phyloP scores from a whole-genome alignment of 2,329 filamentous ascomycete species.

The Dothidotthia symphoricarpi region DNA sequence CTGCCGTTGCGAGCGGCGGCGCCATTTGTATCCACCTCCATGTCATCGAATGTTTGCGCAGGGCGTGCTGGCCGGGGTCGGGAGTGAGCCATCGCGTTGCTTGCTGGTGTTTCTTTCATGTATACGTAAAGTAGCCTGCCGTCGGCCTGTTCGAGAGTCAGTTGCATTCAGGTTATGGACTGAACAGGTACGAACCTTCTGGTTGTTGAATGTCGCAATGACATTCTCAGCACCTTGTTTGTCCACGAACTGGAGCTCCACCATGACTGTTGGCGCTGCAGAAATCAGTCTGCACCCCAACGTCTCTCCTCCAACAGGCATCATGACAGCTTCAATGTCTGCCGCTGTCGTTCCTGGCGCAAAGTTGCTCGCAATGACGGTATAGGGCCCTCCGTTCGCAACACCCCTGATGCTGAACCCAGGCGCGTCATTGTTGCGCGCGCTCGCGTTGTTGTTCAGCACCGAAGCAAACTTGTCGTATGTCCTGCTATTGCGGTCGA shows the following conservation, averaged over 20 bases:
- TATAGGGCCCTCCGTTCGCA: slow-evolving; percentile 64
- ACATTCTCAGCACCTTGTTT: slow-evolving; percentile 72
- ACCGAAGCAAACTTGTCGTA: slow-evolving; percentile 44
- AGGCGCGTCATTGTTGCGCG: slow-evolving; percentile 32
- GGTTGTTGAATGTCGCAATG: slow-evolving; percentile 73
- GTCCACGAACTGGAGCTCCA: slow-evolving; percentile 72
- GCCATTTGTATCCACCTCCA: slow-evolving; percentile 45
- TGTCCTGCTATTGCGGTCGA: slow-evolving; percentile 45
- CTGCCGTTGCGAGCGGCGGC: slow-evolving; percentile 32
- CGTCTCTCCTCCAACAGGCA: slow-evolving; percentile 65
- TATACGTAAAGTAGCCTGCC: slow-evolving; percentile 72
- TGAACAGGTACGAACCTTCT: slow-evolving; percentile 60
- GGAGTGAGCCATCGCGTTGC: slow-evolving; percentile 32
- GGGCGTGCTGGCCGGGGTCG: slow-evolving; percentile 9
- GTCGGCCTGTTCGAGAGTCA: slow-evolving; percentile 61
- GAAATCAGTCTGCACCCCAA: slow-evolving; percentile 66
- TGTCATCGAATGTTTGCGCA: slow-evolving; percentile 29
- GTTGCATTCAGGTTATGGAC: slow-evolving; percentile 1
- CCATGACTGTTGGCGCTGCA: slow-evolving; percentile 68
- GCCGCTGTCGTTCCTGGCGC: slow-evolving; percentile 76
- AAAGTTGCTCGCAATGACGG: slow-evolving; percentile 77
- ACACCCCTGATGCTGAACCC: slow-evolving; percentile 69
- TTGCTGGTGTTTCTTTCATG: slow-evolving; percentile 53
- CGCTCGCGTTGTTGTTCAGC: slow-evolving; percentile 23
- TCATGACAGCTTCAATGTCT: slow-evolving; percentile 80